Evolutionary conservation across 2,329 filamentous ascomycete genomes (phyloP), one percentile per base, ranked within the genome.

Genomic region (Purpureocillium takamizusanense): DNA sequence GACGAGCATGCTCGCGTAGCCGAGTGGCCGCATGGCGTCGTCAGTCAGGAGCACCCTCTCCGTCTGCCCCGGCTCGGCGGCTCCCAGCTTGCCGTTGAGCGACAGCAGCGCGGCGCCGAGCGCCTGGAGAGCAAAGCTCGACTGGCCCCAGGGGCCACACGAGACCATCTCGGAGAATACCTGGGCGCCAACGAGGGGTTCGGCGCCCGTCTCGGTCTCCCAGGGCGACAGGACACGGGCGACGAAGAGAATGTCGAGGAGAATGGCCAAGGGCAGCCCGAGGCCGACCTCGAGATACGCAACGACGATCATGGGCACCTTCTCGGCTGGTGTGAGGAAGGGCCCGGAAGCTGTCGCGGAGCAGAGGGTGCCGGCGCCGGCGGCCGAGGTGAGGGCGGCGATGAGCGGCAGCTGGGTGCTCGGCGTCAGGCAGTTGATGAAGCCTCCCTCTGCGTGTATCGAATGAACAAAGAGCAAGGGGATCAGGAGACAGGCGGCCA

Each of bases 261-360:
- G 51, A 13, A 60, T 38, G 1, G 56, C 54, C 6, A 65, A 43
- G 1, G 54, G 49, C 2, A 65, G 36, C 0, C 55, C 60, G 2
- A 55, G 42, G 5, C 60, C 62, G 16, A 61, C 42, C 36, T 64
- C 52, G 15, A 66, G 51, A 35, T 66, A 67, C 5, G 57, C 54
- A 12, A 67, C 53, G 15, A 67, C 52, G 31, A 67, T 59, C 30
- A 59, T 49, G 28, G 63, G 62, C 6, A 66, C 44, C 43, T 59
- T 48, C 23, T 59, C 21, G 6, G 6, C 21, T 10, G 21, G 21
- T 10, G 21, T 25, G 6, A 25, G 21, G 21, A 25, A 25, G 6
- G 21, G 21, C 6, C 21, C 21, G 6, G 21, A 25, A 50, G 18
- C 50, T 41, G 13, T 51, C 30, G 37, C 47, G 48, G 32, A 62